phyloP scores from a whole-genome alignment of 176 grass and related monocot genomes.

The Ensete ventricosum region DNA sequence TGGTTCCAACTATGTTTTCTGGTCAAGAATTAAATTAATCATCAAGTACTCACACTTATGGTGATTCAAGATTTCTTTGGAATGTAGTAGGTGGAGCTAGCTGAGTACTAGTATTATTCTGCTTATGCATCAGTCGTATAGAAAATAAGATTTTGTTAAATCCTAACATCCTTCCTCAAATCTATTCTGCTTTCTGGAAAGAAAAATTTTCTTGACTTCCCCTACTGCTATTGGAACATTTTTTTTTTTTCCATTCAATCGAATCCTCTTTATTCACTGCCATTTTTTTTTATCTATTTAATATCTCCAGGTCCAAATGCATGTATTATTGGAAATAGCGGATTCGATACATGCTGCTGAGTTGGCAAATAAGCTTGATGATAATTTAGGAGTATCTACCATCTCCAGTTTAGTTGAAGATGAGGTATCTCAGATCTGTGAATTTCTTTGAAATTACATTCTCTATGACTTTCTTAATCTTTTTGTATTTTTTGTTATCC shows the following conservation, averaged over 20 bases:
- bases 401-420: constrained; percentile 2
- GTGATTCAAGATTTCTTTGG: no score
- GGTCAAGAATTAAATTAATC: no score
- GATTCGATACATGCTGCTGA: constrained; percentile 73
- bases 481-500: neutral
- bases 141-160: no score
- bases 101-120: no score
- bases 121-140: no score
- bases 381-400: constrained; percentile 4
- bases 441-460: neutral
- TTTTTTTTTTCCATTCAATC: neutral
- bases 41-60: no score
- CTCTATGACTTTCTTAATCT: neutral
- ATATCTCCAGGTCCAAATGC: constrained; percentile 47
- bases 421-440: constrained; percentile 34
- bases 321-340: constrained; percentile 42
- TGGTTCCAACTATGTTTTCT: no score
- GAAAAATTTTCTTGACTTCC: no score
- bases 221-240: no score
- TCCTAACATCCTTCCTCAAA: no score
- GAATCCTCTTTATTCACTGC: constrained; percentile 2
- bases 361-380: constrained; percentile 23
- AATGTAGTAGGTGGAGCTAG: no score
- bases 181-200: no score
- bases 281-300: constrained; percentile 9